Evolutionary conservation across 768 basidiomycete species (phyloP).

Genomic region (Calocybe cyanea): DNA sequence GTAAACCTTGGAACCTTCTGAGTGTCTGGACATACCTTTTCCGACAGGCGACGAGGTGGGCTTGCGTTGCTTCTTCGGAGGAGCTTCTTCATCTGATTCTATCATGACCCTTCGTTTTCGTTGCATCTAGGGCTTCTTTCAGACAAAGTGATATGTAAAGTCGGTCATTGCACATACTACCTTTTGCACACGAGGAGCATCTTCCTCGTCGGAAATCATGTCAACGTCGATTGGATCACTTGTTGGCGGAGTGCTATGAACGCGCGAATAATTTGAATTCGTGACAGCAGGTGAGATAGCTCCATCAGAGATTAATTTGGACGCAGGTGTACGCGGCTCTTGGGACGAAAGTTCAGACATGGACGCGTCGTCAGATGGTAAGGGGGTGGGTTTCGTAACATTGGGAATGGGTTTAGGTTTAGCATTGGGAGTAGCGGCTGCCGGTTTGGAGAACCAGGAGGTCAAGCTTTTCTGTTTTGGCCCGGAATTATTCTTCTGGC

Average conservation of each 20-base stretch:
- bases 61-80: conserved; percentile 21
- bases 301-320: conserved; percentile 27
- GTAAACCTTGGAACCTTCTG: background rate
- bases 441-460: conserved; percentile 55
- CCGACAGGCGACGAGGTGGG: conserved; percentile 35
- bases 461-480: conserved; percentile 69
- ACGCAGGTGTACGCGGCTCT: conserved; percentile 38
- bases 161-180: conserved; percentile 4
- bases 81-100: conserved; percentile 62
- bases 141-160: background rate
- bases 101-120: conserved; percentile 67
- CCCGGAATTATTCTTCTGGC: conserved; percentile 37
- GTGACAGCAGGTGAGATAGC: conserved; percentile 37
- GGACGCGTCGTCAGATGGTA: conserved; percentile 27
- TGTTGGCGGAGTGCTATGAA: conserved; percentile 67
- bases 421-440: conserved; percentile 20
- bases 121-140: conserved; percentile 24
- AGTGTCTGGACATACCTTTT: conserved; percentile 23
- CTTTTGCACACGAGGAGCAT: conserved; percentile 26
- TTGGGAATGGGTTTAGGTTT: conserved; percentile 11
- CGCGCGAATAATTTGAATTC: conserved; percentile 42
- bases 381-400: conserved; percentile 15
- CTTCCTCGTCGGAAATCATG: conserved; percentile 55
- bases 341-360: conserved; percentile 24
- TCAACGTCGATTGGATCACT: conserved; percentile 79